A percentile compares a stretch with the other conserved stretches of the same genome.
These are phyloP conservation scores for Yarrowia divulgata DNA, from an alignment of 805 yeast genomes.

Conservation along the genomic window DNA sequence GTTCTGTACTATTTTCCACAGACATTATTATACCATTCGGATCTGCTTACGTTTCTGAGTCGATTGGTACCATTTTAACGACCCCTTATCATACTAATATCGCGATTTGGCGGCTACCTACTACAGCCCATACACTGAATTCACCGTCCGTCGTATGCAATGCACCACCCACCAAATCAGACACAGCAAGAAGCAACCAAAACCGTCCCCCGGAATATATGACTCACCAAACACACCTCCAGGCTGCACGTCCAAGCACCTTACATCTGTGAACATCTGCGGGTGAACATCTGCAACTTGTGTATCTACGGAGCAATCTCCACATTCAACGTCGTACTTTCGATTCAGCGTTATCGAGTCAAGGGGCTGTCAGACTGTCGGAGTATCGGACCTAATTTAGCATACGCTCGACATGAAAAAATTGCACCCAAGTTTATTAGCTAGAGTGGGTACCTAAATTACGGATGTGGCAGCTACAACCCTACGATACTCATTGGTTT, in stretches of 20 bases:
- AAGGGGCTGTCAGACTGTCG: not conserved
- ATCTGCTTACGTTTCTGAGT: not conserved
- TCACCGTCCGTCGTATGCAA: not conserved
- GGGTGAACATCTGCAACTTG: no score
- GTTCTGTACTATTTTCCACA: no score
- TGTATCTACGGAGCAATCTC: slow-evolving; percentile 1
- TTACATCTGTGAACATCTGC: not conserved
- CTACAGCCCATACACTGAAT: no score
- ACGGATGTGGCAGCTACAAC: no score
- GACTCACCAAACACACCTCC: slow-evolving; percentile 3
- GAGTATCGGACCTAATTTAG: not conserved
- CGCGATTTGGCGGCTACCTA: not conserved
- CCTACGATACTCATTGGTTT: no score
- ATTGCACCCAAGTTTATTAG: slow-evolving; percentile 3
- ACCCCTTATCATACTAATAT: not conserved
- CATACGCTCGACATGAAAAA: slow-evolving; percentile 9
- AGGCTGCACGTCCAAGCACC: not conserved
- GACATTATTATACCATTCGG: no score
- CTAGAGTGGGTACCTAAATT: no score
- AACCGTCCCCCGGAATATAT: not conserved
- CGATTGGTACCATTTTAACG: not conserved
- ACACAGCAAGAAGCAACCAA: slow-evolving; percentile 11
- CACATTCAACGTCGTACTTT: not conserved
- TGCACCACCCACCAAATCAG: not conserved
- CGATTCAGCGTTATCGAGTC: no score